These are phyloP conservation scores for Scedosporium aurantiacum DNA, from an alignment of 2,329 filamentous ascomycete genomes.

Conservation along the genomic window DNA sequence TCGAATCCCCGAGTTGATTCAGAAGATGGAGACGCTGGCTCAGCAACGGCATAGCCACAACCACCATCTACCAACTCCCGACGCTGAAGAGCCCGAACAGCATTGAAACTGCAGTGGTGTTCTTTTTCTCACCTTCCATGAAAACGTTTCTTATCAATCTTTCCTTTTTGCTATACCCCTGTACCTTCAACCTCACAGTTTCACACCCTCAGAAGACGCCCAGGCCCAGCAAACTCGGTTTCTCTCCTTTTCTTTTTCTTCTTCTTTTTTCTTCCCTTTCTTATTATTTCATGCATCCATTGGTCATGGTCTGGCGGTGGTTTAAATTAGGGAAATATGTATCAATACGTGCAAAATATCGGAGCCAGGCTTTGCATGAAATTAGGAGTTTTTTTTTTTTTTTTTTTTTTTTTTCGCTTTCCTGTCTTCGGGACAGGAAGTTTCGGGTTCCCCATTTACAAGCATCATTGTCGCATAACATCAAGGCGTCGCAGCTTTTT, in stretches of 20 bases:
- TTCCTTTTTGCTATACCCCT: too few species aligned
- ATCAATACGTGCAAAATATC: neutral
- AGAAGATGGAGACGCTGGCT: slow-evolving; percentile 45
- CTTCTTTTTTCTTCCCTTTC: neutral
- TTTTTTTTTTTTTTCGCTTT: neutral
- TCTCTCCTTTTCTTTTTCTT: slow-evolving; percentile 3
- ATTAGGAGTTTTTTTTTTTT: neutral
- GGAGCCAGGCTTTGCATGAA: neutral
- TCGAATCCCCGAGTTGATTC: slow-evolving; percentile 47
- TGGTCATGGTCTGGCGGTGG: too few species aligned
- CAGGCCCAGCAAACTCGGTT: neutral
- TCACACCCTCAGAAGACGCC: too few species aligned
- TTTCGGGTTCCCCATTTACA: neutral
- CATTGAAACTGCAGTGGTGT: too few species aligned
- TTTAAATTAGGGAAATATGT: neutral
- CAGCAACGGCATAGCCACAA: slow-evolving; percentile 14
- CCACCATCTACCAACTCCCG: neutral
- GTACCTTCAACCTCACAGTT: too few species aligned
- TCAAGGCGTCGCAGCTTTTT: neutral
- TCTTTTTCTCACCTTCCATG: neutral
- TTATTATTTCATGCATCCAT: neutral
- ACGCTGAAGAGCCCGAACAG: neutral
- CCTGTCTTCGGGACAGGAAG: neutral
- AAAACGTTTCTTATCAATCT: neutral
- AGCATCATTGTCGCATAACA: neutral